Evolutionary conservation across 176 grass and related monocot species (phyloP), one percentile per base, ranked within the genome.

Genomic region (Pharus latifolius): DNA sequence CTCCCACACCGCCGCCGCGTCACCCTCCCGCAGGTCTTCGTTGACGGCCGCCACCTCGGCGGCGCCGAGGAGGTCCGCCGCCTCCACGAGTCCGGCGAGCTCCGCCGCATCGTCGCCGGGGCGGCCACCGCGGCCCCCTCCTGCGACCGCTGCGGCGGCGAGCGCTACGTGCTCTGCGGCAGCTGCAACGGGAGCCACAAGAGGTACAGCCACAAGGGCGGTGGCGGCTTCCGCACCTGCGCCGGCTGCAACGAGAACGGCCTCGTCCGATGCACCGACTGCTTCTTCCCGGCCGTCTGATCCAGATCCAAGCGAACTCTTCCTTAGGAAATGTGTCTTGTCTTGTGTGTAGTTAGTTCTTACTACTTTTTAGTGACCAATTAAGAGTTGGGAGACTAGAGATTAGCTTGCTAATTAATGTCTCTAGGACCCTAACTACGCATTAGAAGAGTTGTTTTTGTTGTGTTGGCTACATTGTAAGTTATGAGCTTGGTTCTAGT

Each of bases 61-160:
- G 78, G 87, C 18, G 84, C 78, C 23, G 84, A 96, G 50, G 91
- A 96, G 71, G 83, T 96, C 78, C 74, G 82, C n/a, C 74, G 70
- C 27, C 81, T 96, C 34, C 84, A 85, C 72, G 84, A 85, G 78
- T 91, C 69, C 49, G 88, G 92, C 29, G 84, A 91, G 74, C 78
- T 91, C 65, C 64, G 49, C 41, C 56, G 78, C 56, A 60, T 96
- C 22, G 70, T 90, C 11, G 78, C 46, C 3, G 59, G 54, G 1
- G 14, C 40, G 1, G 3, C 66, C 3, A 47, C 70, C 2, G 2
- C 26, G 19, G 47, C 49, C 2, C 26, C 60, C 34, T 24, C 35
- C 60, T 96, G 92, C 78, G n/a, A n/a, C 47, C 26, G 47, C 11
- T 96, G 88, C 58, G 74, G 37, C 49, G 88, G 82, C 43, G 78